A percentile compares a stretch with the other conserved stretches of the same genome.
phyloP scores from a whole-genome alignment of 2,329 filamentous ascomycete genomes.

The Epichloe sp. region DNA sequence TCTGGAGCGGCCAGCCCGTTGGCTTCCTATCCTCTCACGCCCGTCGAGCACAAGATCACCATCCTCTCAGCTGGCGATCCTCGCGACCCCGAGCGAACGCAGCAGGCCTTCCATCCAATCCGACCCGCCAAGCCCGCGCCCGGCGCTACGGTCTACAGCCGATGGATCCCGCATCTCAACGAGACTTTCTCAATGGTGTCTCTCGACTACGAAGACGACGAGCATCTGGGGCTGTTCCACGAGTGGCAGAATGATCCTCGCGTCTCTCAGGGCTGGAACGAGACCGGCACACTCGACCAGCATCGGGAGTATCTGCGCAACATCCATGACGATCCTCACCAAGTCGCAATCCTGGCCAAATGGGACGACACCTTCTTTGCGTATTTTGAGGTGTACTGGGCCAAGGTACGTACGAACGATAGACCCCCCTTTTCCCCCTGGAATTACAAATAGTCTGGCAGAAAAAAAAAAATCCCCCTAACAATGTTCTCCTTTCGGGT shows the following conservation, averaged over 20 bases:
- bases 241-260: constrained; percentile 70
- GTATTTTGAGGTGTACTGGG: constrained; percentile 72
- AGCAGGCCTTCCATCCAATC: constrained; percentile 53
- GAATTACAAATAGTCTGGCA: too few relatives aligned
- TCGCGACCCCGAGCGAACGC: constrained; percentile 24
- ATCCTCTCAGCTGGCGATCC: constrained; percentile 26
- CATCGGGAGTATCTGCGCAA: constrained; percentile 30
- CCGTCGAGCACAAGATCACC: constrained; percentile 32
- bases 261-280: constrained; percentile 63
- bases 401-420: constrained; percentile 29
- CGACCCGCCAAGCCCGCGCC: constrained; percentile 54
- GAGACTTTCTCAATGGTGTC: constrained; percentile 62
- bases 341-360: constrained; percentile 50
- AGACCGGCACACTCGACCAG: constrained; percentile 59
- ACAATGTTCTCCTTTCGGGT: background rate
- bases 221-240: constrained; percentile 57
- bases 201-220: constrained; percentile 47
- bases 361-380: constrained; percentile 60
- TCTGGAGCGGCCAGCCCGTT: constrained; percentile 20
- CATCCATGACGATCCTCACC: constrained; percentile 55
- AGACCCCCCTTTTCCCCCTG: background rate
- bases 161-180: constrained; percentile 58
- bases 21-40: constrained; percentile 34
- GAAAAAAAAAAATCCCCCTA: background rate
- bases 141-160: constrained; percentile 57